Conservation (phyloP, 2,329 filamentous ascomycete species). For the Pyricularia sp. region DNA sequence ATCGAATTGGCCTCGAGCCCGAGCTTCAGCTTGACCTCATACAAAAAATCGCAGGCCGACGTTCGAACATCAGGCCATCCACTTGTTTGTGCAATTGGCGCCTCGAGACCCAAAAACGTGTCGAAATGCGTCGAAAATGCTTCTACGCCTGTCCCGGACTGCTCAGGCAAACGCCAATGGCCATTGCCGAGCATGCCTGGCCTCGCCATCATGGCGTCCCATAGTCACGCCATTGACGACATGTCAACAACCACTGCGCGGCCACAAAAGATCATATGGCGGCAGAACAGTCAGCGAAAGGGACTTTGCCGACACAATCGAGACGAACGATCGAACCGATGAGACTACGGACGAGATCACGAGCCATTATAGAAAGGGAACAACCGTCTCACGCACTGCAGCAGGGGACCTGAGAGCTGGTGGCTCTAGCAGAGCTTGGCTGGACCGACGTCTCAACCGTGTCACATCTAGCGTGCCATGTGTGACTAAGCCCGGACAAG, state of each 20-base stretch:
- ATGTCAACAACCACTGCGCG: conserved; percentile 32
- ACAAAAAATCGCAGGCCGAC: background rate
- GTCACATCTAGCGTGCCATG: background rate
- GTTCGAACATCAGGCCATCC: background rate
- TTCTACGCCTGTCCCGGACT: conserved; percentile 54
- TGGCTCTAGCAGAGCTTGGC: background rate
- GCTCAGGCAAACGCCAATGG: conserved; percentile 51
- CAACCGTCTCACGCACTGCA: background rate
- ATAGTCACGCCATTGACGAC: background rate
- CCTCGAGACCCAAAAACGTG: background rate
- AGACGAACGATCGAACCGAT: background rate
- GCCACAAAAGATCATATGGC: conserved; percentile 26
- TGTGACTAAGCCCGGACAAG: background rate
- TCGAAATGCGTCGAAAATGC: conserved; percentile 41
- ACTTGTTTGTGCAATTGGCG: background rate
- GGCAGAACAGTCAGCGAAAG: background rate
- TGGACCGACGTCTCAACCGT: background rate
- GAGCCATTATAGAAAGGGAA: background rate
- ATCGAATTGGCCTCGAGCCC: background rate
- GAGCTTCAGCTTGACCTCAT: background rate
- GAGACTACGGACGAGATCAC: background rate
- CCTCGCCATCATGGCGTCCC: conserved; percentile 13
- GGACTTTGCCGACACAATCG: background rate
- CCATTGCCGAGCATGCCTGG: conserved; percentile 48
- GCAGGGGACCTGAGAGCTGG: background rate